Evolutionary conservation across 2,329 filamentous ascomycete species (phyloP).

Genomic region (Colletotrichum gloeosporioides): DNA sequence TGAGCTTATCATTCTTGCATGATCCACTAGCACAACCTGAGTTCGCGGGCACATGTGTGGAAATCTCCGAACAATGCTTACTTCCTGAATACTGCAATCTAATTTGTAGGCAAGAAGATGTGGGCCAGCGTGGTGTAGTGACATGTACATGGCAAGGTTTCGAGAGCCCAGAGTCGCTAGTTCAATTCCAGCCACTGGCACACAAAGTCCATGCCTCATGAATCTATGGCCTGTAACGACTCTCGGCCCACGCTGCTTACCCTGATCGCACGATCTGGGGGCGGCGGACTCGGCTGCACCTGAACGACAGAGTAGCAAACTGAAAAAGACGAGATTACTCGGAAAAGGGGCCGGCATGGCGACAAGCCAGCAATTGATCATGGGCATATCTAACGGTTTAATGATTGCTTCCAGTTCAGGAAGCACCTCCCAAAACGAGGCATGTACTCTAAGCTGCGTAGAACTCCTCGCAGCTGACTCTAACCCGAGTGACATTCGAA

Average conservation of each 20-base stretch:
- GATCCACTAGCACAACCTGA: neutral
- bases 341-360: neutral
- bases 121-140: neutral
- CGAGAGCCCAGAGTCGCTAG: neutral
- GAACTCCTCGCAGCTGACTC: neutral
- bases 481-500: neutral
- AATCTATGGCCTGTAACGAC: neutral
- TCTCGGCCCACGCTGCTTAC: neutral
- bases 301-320: neutral
- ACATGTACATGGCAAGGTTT: neutral
- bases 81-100: neutral
- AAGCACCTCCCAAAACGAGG: neutral
- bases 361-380: neutral
- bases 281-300: neutral
- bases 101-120: neutral
- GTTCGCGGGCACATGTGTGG: neutral
- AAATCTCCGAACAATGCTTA: neutral
- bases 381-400: neutral
- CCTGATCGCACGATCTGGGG: neutral
- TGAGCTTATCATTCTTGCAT: neutral
- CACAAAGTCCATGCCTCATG: neutral
- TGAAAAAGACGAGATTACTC: neutral
- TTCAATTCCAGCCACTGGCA: neutral
- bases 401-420: neutral
- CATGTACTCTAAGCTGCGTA: neutral